Base-by-base conservation (phyloP, 2,329 filamentous ascomycete species). In the Trichoderma breve region DNA sequence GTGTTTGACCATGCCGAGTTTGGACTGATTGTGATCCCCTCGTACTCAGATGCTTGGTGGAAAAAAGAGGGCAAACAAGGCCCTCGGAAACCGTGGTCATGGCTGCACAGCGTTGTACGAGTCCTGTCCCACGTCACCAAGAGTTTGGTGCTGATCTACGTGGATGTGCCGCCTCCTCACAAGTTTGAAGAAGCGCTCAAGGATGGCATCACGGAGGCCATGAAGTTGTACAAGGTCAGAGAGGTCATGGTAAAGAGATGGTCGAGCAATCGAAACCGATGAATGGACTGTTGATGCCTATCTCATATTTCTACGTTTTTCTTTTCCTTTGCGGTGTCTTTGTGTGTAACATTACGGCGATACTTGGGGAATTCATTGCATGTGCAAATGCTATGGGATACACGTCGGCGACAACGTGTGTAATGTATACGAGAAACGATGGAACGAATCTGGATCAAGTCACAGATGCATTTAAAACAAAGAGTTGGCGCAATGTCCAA, bases 1-100 rank as follows among this genome's bases (percentile, higher is more conserved):
- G 95, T 96, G 0, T 98, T 99, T 80, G 91, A 94, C 26, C 96
- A 99, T 79, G 96, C 96, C 26, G 94, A 98, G 78, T 99, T 98
- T 79, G 95, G 93, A 0, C 83, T 98, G 57, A 86, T 95, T 28
- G 89, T 99, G 53, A 79, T 98, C 4, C 95, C 96, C 0, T 91
- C 94, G 0, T 98, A 97, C 79, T 90, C 87, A 0, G 85, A 96
- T 78, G 79, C 88, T 0, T 90, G 91, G 78, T 98, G 95, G 94
- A 86, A 87, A 74, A 82, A 85, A 1, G 81, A 86, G 61, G 86
- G 87, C 4, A 87, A 88, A 57, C 79, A 83, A 64, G 77, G 84
- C 64, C 83, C 85, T 51, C 79, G 80, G 58, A 86, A 84, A 77
- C 86, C 88, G 15, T 97, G 93, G 93, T 89, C 91, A 77, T 95